These are phyloP conservation scores for Daldinia loculata DNA, from an alignment of 495 filamentous ascomycete genomes.

Conservation along the genomic window DNA sequence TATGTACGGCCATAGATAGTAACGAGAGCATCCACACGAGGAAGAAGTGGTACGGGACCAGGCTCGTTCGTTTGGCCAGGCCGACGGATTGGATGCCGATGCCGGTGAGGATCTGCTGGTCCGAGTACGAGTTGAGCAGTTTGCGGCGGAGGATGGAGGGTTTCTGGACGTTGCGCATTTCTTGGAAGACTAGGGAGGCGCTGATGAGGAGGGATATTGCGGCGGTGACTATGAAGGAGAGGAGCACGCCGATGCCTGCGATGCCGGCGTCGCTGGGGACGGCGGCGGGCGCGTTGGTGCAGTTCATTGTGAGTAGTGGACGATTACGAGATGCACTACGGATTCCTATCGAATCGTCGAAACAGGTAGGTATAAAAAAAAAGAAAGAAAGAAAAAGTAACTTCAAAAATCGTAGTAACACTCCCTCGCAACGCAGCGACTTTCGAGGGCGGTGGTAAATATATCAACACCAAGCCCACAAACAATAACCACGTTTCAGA, in stretches of 20 bases:
- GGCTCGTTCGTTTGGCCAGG: constrained; percentile 57
- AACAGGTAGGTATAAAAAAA: too few species aligned
- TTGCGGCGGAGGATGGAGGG: constrained; percentile 60
- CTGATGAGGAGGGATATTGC: constrained; percentile 52
- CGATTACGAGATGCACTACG: not conserved
- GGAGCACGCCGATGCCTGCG: constrained; percentile 65
- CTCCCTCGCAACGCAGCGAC: too few species aligned
- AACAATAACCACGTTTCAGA: not conserved
- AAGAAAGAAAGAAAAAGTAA: too few species aligned
- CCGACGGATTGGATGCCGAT: constrained; percentile 65
- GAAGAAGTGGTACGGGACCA: constrained; percentile 70
- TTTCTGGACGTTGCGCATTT: constrained; percentile 48
- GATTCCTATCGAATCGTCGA: too few species aligned
- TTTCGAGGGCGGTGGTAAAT: too few species aligned
- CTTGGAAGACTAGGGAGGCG: constrained; percentile 59
- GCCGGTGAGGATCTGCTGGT: constrained; percentile 69
- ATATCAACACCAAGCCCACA: too few species aligned
- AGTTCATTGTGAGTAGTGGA: constrained; percentile 46
- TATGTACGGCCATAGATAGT: constrained; percentile 66
- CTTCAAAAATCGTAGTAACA: too few species aligned
- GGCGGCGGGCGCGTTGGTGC: constrained; percentile 54
- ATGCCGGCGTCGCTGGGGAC: constrained; percentile 64
- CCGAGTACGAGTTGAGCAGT: constrained; percentile 64
- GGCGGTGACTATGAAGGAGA: constrained; percentile 68
- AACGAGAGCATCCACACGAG: constrained; percentile 68